These are phyloP conservation scores for Themeda triandra DNA, from an alignment of 176 grass and related monocot genomes.

Conservation along the genomic window DNA sequence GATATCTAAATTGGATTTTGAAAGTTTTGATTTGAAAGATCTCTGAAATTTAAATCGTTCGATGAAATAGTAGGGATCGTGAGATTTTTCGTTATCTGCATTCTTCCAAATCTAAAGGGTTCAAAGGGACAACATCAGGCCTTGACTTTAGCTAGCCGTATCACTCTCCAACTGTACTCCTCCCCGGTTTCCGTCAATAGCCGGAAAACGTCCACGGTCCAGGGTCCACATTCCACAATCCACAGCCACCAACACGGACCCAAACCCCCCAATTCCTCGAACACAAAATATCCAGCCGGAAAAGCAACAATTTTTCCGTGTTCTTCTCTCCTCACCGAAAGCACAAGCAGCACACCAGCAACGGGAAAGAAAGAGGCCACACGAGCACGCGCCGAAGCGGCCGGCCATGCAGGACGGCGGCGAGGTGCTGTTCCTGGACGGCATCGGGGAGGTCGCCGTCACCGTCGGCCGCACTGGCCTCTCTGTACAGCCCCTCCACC, in stretches of 20 bases:
- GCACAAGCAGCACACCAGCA: not conserved
- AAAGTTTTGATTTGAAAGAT: too few species aligned
- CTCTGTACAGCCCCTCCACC: conserved; percentile 52
- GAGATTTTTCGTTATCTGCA: too few species aligned
- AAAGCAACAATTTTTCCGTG: not conserved
- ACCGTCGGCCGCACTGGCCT: conserved; percentile 43
- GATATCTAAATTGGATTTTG: too few species aligned
- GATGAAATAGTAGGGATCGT: too few species aligned
- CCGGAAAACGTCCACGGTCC: not conserved
- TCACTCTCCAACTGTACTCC: too few species aligned
- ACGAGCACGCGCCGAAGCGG: conserved; percentile 4
- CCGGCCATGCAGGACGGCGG: conserved; percentile 48
- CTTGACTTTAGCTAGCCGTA: too few species aligned
- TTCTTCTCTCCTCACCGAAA: not conserved
- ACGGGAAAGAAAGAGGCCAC: not conserved
- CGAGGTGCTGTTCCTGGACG: conserved; percentile 54
- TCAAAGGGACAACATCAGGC: too few species aligned
- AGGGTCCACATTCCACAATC: not conserved
- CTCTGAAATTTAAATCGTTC: too few species aligned
- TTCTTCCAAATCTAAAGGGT: too few species aligned
- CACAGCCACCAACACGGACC: not conserved
- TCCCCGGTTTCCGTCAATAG: too few species aligned
- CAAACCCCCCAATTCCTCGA: not conserved
- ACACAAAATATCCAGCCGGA: not conserved
- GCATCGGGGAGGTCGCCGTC: conserved; percentile 61